Evolutionary conservation across 495 filamentous ascomycete species (phyloP).

Genomic region (Gamarada debralockiae): DNA sequence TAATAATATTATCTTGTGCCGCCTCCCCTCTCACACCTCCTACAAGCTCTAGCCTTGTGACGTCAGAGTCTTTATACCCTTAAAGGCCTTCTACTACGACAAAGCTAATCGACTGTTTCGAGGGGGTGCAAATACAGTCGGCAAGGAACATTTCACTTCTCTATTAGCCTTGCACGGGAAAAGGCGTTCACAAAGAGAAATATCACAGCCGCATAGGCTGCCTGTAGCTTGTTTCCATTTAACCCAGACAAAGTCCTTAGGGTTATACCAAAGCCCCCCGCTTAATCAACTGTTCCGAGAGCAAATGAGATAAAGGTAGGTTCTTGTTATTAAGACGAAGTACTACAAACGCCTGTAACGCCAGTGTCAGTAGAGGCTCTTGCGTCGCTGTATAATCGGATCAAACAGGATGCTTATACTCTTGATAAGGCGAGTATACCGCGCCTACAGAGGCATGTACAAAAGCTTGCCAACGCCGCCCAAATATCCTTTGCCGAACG

Average conservation of each 20-base stretch:
- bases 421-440: constrained; percentile 25
- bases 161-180: no score
- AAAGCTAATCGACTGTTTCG: constrained; percentile 19
- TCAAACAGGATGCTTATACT: constrained; percentile 25
- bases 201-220: constrained; percentile 29
- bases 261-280: constrained; percentile 20
- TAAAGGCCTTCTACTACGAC: constrained; percentile 24
- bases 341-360: constrained; percentile 27
- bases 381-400: constrained; percentile 24
- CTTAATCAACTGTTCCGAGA: constrained; percentile 19
- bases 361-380: no score
- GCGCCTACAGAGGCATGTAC: constrained; percentile 21
- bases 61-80: constrained; percentile 21
- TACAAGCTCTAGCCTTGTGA: no score
- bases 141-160: no score
- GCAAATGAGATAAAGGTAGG: constrained; percentile 19
- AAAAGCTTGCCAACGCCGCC: constrained; percentile 24
- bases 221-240: constrained; percentile 28
- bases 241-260: constrained; percentile 31
- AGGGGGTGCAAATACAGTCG: constrained; percentile 25
- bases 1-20: no score
- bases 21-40: no score
- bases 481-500: no score
- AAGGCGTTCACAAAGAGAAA: constrained; percentile 29
- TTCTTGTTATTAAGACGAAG: constrained; percentile 20